Evolutionary conservation across 2,329 filamentous ascomycete genomes (phyloP).

Genomic region (Gnomoniopsis smithogilvyi): DNA sequence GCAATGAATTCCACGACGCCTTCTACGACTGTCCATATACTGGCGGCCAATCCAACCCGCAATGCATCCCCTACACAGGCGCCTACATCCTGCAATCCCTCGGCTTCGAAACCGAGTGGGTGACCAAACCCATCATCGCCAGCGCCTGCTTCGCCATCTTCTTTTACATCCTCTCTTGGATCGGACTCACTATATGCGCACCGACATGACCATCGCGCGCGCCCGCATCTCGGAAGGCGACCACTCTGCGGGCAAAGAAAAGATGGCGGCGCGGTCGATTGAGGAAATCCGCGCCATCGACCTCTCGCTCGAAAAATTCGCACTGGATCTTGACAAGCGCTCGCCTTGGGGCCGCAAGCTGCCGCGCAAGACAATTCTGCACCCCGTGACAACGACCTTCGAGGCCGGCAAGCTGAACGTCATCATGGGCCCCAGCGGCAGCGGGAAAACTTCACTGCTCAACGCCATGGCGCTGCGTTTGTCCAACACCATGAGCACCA

Average conservation of each 20-base stretch:
- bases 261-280: slow-evolving; percentile 53
- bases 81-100: slow-evolving; percentile 66
- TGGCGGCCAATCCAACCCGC: slow-evolving; percentile 60
- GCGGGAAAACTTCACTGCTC: slow-evolving; percentile 71
- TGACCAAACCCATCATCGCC: slow-evolving; percentile 62
- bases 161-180: slow-evolving; percentile 58
- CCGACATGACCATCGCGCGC: slow-evolving; percentile 68
- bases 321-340: slow-evolving; percentile 62
- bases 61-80: slow-evolving; percentile 67
- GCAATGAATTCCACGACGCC: slow-evolving; percentile 68
- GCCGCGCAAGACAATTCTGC: slow-evolving; percentile 58
- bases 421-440: slow-evolving; percentile 78
- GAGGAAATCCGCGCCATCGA: slow-evolving; percentile 57
- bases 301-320: slow-evolving; percentile 62
- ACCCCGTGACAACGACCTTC: slow-evolving; percentile 65
- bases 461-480: slow-evolving; percentile 70
- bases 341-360: slow-evolving; percentile 47
- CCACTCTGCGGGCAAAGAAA: slow-evolving; percentile 67
- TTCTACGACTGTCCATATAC: slow-evolving; percentile 71
- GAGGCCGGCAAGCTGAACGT: slow-evolving; percentile 67
- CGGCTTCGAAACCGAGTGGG: slow-evolving; percentile 66
- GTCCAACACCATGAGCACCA: slow-evolving; percentile 57
- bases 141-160: slow-evolving; percentile 60
- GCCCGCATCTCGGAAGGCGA: slow-evolving; percentile 58
- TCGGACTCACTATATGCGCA: slow-evolving; percentile 63